These are phyloP conservation scores for Podaxis carcinomalis DNA, from an alignment of 768 basidiomycete genomes.

Conservation along the genomic window DNA sequence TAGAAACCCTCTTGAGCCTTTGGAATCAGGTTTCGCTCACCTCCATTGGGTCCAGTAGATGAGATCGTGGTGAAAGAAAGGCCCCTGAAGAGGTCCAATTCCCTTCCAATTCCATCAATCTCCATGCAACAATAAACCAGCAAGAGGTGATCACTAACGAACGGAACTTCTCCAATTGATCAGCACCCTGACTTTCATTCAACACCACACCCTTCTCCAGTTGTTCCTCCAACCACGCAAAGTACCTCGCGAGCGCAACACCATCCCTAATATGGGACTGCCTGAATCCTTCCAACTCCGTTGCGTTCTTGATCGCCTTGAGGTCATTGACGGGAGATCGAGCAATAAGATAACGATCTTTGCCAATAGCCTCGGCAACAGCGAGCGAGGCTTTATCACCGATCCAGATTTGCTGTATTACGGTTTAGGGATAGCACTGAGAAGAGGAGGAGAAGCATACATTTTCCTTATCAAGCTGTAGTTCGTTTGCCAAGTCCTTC, in stretches of 20 bases:
- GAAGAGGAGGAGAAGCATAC: constrained; percentile 20
- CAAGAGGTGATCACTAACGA: constrained; percentile 46
- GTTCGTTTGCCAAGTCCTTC: constrained; percentile 35
- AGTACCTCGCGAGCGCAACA: constrained; percentile 81
- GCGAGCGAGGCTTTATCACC: constrained; percentile 79
- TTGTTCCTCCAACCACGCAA: constrained; percentile 91
- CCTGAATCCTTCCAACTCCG: constrained; percentile 87
- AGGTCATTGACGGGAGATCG: constrained; percentile 75
- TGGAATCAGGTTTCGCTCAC: constrained; percentile 33
- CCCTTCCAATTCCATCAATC: constrained; percentile 35
- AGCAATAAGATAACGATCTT: constrained; percentile 46
- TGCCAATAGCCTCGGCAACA: constrained; percentile 73
- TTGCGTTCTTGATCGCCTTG: constrained; percentile 76
- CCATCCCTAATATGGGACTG: constrained; percentile 89
- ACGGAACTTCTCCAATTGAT: constrained; percentile 74
- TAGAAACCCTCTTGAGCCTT: neutral
- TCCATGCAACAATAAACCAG: constrained; percentile 4
- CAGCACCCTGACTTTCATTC: constrained; percentile 78
- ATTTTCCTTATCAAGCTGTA: constrained; percentile 28
- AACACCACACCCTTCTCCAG: constrained; percentile 56
- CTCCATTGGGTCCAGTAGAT: constrained; percentile 87
- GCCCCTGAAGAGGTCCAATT: constrained; percentile 77
- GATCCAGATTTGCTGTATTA: constrained; percentile 64
- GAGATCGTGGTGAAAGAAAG: constrained; percentile 93
- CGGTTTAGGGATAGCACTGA: neutral